Percentiles rank a stretch among this genome's conserved stretches.
Evolutionary conservation across 1,284 basidiomycete genomes (phyloP).

Genomic region (Ustilago shanxiensis): DNA sequence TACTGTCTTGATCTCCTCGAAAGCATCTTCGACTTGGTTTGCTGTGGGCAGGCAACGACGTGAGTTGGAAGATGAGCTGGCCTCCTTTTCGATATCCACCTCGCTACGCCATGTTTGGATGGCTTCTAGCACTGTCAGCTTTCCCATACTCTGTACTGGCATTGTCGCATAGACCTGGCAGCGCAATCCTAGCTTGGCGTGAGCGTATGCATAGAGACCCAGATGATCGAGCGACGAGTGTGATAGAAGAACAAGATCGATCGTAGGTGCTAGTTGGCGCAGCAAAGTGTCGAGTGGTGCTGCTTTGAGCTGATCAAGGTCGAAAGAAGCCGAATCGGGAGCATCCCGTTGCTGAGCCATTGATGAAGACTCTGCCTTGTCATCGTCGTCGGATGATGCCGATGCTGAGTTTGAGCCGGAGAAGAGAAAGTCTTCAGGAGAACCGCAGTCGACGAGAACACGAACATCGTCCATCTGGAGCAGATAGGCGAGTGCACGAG

Average conservation of each 20-base stretch:
- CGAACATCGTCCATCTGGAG: conserved; percentile 94
- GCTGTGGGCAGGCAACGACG: conserved; percentile 78
- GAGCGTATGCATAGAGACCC: conserved; percentile 90
- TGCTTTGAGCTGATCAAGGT: conserved; percentile 34
- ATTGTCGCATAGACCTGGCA: conserved; percentile 96
- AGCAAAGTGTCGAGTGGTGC: conserved; percentile 48
- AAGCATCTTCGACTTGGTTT: conserved; percentile 92
- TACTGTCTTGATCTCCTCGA: conserved; percentile 89
- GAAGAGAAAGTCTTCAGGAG: conserved; percentile 66
- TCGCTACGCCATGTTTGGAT: conserved; percentile 61
- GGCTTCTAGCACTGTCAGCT: conserved; percentile 76
- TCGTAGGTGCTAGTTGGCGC: conserved; percentile 74
- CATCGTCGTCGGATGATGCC: neutral
- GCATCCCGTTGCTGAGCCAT: conserved; percentile 49
- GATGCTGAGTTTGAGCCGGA: no score
- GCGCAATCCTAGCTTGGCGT: conserved; percentile 85
- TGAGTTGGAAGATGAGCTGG: neutral
- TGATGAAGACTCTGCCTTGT: conserved; percentile 36
- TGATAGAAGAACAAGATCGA: conserved; percentile 90
- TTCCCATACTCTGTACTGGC: conserved; percentile 95
- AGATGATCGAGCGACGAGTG: conserved; percentile 91
- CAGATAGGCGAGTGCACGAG: conserved; percentile 75
- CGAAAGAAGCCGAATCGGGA: conserved; percentile 15
- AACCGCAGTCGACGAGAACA: conserved; percentile 92
- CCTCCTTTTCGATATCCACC: conserved; percentile 54